Evolutionary conservation across 2,329 filamentous ascomycete genomes (phyloP).

Genomic region (Trichoderma atroviride): DNA sequence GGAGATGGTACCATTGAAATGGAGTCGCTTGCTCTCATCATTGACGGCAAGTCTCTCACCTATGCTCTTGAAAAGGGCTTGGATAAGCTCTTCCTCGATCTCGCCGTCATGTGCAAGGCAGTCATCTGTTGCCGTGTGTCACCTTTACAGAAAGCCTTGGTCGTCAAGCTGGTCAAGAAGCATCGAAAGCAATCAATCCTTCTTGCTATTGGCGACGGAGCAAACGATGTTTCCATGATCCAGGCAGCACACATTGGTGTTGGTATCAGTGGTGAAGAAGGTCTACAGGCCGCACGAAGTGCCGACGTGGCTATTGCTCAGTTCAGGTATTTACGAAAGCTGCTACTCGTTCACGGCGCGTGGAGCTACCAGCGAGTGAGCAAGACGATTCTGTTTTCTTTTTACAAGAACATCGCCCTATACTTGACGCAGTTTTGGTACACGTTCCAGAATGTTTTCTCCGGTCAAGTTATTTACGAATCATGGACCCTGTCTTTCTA

Average conservation of each 20-base stretch:
- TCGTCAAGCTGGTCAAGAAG: constrained; percentile 97
- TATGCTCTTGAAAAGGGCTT: constrained; percentile 91
- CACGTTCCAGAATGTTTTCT: constrained; percentile 97
- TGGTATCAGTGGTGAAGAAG: constrained; percentile 95
- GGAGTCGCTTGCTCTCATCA: constrained; percentile 87
- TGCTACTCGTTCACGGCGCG: constrained; percentile 90
- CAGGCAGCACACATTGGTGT: constrained; percentile 98
- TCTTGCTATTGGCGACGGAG: constrained; percentile 93
- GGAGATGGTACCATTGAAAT: constrained; percentile 74
- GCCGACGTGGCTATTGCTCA: constrained; percentile 95
- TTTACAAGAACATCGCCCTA: constrained; percentile 98
- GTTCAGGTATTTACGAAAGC: constrained; percentile 91
- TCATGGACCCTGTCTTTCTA: constrained; percentile 99
- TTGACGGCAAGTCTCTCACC: constrained; percentile 94
- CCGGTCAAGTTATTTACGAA: constrained; percentile 96
- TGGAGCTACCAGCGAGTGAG: constrained; percentile 98
- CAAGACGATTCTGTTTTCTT: constrained; percentile 97
- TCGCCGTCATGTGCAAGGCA: constrained; percentile 96
- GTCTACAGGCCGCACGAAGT: constrained; percentile 91
- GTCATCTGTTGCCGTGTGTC: constrained; percentile 98
- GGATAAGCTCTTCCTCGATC: constrained; percentile 89
- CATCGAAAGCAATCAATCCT: constrained; percentile 86
- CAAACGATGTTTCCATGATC: constrained; percentile 99
- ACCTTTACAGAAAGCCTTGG: constrained; percentile 92
- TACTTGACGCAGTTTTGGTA: constrained; percentile 99